Evolutionary conservation across 768 basidiomycete species (phyloP).

Genomic region (Suillus sp.): DNA sequence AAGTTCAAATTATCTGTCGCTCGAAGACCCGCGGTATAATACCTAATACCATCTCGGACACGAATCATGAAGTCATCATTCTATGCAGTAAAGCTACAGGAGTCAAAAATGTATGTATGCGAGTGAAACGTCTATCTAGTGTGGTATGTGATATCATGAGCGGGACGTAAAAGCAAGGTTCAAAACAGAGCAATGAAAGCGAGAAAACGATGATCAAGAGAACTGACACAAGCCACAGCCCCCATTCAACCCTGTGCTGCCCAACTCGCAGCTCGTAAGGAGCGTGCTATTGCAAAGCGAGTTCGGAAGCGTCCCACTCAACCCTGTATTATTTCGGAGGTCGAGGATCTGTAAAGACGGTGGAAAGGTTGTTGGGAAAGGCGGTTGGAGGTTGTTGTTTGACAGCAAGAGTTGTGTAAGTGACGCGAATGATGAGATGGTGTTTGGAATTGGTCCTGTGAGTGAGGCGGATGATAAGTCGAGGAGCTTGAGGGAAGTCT

Average conservation of each 20-base stretch:
- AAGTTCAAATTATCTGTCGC: no score
- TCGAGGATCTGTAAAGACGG: conserved; percentile 36
- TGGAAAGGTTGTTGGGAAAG: conserved; percentile 39
- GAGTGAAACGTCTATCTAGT: neutral
- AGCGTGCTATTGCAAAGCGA: conserved; percentile 30
- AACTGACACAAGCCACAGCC: conserved; percentile 11
- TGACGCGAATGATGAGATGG: conserved; percentile 35
- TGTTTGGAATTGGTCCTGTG: conserved; percentile 38
- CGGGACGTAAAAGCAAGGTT: neutral
- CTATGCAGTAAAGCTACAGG: neutral
- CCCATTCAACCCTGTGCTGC: conserved; percentile 10
- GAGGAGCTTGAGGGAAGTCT: conserved; percentile 36
- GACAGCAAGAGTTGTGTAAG: conserved; percentile 43
- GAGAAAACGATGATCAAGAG: neutral
- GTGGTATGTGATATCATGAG: neutral
- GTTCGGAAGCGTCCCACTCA: conserved; percentile 33
- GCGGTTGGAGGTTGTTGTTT: conserved; percentile 38
- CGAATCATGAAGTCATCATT: no score
- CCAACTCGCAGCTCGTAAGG: conserved; percentile 28
- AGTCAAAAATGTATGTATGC: neutral
- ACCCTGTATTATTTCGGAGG: conserved; percentile 40
- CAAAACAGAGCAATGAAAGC: neutral
- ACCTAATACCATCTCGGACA: no score
- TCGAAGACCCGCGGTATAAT: no score
- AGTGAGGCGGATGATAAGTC: conserved; percentile 44